Evolutionary conservation across 2,329 filamentous ascomycete species (phyloP).

Genomic region (Cladosporium oxysporum): DNA sequence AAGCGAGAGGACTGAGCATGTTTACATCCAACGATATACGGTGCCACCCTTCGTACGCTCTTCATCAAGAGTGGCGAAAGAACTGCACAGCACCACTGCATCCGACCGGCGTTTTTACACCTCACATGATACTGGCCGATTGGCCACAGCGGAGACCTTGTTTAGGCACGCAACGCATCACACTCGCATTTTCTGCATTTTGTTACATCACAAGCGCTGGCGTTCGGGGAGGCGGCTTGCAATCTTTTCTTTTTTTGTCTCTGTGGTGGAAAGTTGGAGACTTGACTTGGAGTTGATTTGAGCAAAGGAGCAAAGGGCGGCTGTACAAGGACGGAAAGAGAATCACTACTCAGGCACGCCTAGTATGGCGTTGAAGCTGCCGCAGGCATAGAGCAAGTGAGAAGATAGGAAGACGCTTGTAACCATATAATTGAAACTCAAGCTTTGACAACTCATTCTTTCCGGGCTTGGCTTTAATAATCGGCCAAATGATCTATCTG

Average conservation of each 20-base stretch:
- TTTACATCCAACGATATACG: neutral
- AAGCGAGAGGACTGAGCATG: slow-evolving; percentile 34
- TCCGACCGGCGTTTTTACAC: neutral
- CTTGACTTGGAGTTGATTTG: neutral
- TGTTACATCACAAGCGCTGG: slow-evolving; percentile 2
- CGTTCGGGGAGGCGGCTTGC: neutral
- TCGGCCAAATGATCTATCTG: neutral
- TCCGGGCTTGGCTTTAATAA: too few species aligned
- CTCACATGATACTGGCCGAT: neutral
- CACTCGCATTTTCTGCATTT: slow-evolving; percentile 3
- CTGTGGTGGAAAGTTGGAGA: neutral
- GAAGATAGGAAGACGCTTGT: neutral
- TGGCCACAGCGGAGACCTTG: neutral
- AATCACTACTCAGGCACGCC: neutral
- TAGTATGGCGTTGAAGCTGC: neutral
- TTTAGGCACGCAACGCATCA: neutral
- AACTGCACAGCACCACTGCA: neutral
- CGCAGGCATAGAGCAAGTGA: neutral
- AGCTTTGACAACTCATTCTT: neutral
- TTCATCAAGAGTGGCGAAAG: neutral
- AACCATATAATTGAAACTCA: neutral
- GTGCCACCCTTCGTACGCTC: neutral
- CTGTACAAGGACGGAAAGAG: neutral
- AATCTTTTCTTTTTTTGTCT: neutral
- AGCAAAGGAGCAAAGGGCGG: neutral